Percentiles rank a stretch among this genome's conserved stretches.
Conservation (phyloP, 495 filamentous ascomycete genomes). For the Daldinia vernicosa region DNA sequence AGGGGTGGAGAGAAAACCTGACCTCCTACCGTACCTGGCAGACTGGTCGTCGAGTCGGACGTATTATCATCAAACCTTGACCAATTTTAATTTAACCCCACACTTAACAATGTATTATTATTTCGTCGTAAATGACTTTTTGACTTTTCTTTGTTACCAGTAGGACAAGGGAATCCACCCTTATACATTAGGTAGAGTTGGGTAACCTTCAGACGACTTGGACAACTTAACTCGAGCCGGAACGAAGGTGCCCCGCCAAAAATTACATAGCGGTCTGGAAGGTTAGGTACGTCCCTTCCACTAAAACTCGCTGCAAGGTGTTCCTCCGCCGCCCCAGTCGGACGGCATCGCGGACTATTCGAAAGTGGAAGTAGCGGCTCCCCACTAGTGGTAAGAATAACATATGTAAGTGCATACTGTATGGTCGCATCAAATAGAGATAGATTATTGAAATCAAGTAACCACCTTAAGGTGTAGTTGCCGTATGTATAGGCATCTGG, state of each 20-base stretch:
- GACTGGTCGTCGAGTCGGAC: slow-evolving; percentile 17
- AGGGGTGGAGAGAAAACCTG: slow-evolving; percentile 15
- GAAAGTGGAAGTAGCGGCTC: slow-evolving; percentile 18
- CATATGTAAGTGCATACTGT: background rate
- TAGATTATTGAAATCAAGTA: background rate
- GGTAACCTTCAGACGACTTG: slow-evolving; percentile 28
- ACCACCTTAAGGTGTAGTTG: background rate
- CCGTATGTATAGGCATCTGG: background rate
- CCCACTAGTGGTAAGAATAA: slow-evolving; percentile 12
- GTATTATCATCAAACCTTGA: slow-evolving; percentile 20
- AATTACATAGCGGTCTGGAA: slow-evolving; percentile 20
- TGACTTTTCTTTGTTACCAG: slow-evolving; percentile 20
- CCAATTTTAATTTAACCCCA: slow-evolving; percentile 25
- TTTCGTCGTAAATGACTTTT: slow-evolving; percentile 26
- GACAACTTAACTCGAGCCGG: slow-evolving; percentile 32
- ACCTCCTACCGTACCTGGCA: slow-evolving; percentile 39
- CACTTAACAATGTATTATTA: slow-evolving; percentile 26
- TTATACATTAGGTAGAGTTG: slow-evolving; percentile 14
- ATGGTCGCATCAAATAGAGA: background rate
- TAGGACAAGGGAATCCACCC: slow-evolving; percentile 12
- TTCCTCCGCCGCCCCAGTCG: slow-evolving; percentile 13
- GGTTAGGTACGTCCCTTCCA: background rate
- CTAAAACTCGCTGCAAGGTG: slow-evolving; percentile 4
- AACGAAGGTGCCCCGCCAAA: slow-evolving; percentile 37
- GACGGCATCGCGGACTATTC: slow-evolving; percentile 28